Conservation (phyloP, 1,139 yeast species). For the Hansenula lynferdii region DNA sequence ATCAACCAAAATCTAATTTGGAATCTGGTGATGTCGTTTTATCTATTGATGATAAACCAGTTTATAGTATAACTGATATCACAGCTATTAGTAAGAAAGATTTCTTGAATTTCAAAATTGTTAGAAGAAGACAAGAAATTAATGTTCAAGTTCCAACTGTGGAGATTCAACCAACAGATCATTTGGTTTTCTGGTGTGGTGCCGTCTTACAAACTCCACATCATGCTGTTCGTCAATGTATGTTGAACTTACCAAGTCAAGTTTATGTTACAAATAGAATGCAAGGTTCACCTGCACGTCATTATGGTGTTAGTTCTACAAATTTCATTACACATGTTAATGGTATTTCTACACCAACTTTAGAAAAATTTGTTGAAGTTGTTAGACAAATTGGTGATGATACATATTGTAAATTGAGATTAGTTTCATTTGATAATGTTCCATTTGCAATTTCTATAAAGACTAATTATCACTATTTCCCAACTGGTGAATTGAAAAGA, state of each 20-base stretch:
- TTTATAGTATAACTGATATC: conserved; percentile 64
- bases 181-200: conserved; percentile 78
- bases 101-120: conserved; percentile 51
- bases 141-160: conserved; percentile 58
- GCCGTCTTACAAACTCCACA: conserved; percentile 64
- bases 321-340: conserved; percentile 88
- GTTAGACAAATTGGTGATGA: conserved; percentile 69
- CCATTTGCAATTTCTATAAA: conserved; percentile 84
- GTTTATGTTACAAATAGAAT: conserved; percentile 73
- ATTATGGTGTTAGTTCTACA: conserved; percentile 74
- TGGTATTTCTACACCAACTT: conserved; percentile 64
- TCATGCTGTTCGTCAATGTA: conserved; percentile 70
- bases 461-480: conserved; percentile 89
- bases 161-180: conserved; percentile 54
- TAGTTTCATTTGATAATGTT: conserved; percentile 79
- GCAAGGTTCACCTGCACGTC: conserved; percentile 82
- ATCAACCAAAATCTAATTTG: conserved; percentile 30
- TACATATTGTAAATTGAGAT: conserved; percentile 74
- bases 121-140: conserved; percentile 53
- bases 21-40: conserved; percentile 70
- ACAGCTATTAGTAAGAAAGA: conserved; percentile 27
- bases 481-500: conserved; percentile 64
- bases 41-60: conserved; percentile 59
- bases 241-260: conserved; percentile 73
- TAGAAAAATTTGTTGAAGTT: conserved; percentile 59